These are phyloP conservation scores for Haplosporangium sp. DNA, from an alignment of 371 early-diverging fungal genomes.

Conservation along the genomic window DNA sequence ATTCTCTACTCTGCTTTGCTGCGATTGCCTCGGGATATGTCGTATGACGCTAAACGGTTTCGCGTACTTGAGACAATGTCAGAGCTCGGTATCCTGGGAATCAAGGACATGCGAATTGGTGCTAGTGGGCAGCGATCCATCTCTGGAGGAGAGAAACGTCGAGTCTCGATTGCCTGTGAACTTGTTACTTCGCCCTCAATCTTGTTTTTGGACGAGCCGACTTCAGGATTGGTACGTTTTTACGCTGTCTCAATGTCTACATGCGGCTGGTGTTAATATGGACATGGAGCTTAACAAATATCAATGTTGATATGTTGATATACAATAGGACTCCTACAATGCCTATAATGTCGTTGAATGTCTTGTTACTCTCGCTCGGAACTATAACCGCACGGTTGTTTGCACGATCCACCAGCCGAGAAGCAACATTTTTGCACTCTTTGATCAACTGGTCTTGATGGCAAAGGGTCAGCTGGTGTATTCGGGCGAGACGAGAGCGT, in stretches of 20 bases:
- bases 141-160: slow-evolving; percentile 94
- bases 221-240: slow-evolving; percentile 92
- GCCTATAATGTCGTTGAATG: slow-evolving; percentile 92
- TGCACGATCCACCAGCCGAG: slow-evolving; percentile 97
- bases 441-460: slow-evolving; percentile 90
- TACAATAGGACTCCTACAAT: slow-evolving; percentile 93
- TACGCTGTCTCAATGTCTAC: no score
- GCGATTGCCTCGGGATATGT: slow-evolving; percentile 75
- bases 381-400: slow-evolving; percentile 88
- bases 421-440: slow-evolving; percentile 88
- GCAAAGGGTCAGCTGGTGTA: slow-evolving; percentile 87
- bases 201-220: slow-evolving; percentile 91
- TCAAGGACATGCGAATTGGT: slow-evolving; percentile 76
- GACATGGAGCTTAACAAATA: no score
- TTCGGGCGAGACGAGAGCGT: slow-evolving; percentile 73
- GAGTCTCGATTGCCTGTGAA: slow-evolving; percentile 93
- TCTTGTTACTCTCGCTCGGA: slow-evolving; percentile 83
- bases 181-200: slow-evolving; percentile 86
- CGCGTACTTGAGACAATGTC: slow-evolving; percentile 77
- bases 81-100: slow-evolving; percentile 74
- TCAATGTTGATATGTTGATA: no score
- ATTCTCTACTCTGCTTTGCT: slow-evolving; percentile 89
- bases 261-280: no score
- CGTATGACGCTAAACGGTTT: slow-evolving; percentile 58
- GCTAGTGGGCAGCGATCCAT: slow-evolving; percentile 79